A percentile compares a stretch with the other conserved stretches of the same genome.
Conservation (phyloP, 1,139 yeast genomes). For the Scheffersomyces cryptocercus region DNA sequence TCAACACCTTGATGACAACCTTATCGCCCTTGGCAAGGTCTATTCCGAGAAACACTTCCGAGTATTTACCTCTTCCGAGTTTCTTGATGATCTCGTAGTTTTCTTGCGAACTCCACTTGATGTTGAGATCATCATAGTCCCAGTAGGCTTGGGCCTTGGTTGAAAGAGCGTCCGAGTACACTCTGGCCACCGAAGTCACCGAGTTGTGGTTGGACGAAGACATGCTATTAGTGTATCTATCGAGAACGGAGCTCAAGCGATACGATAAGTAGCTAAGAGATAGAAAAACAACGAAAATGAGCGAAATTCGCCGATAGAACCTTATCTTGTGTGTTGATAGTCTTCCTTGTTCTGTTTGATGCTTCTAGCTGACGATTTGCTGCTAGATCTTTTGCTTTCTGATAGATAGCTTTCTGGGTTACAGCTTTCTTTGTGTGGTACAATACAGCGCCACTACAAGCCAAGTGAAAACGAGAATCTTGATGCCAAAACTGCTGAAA, state of each 20-base stretch:
- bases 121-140: slow-evolving; percentile 49
- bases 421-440: no score
- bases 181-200: slow-evolving; percentile 38
- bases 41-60: slow-evolving; percentile 58
- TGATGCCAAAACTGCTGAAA: no score
- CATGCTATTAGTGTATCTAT: background rate
- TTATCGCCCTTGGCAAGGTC: slow-evolving; percentile 54
- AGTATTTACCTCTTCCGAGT: slow-evolving; percentile 50
- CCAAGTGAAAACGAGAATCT: no score
- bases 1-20: slow-evolving; percentile 88
- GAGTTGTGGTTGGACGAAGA: slow-evolving; percentile 9
- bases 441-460: no score
- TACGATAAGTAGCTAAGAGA: slow-evolving; percentile 7
- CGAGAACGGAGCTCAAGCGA: background rate
- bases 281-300: slow-evolving; percentile 9
- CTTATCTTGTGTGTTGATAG: background rate
- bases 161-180: slow-evolving; percentile 45
- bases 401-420: no score
- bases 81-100: slow-evolving; percentile 48
- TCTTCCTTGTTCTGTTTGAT: no score
- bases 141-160: slow-evolving; percentile 47
- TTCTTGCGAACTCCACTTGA: slow-evolving; percentile 50
- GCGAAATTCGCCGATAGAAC: slow-evolving; percentile 6
- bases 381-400: no score
- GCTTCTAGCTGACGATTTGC: no score